phyloP scores from a whole-genome alignment of 1,284 basidiomycete species.

The Leccinum huronense region DNA sequence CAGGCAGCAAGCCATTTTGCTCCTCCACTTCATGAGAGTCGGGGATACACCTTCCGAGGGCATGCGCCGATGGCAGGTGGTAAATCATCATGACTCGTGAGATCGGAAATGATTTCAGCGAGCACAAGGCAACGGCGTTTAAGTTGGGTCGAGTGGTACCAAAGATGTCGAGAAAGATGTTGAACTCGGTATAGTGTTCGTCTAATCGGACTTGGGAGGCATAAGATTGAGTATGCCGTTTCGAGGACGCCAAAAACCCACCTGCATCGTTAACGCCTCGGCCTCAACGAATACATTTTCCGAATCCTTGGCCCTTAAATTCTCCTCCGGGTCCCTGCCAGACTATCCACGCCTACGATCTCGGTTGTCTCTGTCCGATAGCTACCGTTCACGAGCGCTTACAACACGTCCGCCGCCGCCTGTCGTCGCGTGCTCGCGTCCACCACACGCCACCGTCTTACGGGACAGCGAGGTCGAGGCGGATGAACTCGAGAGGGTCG shows the following conservation, averaged over 20 bases:
- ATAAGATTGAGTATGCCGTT: no score
- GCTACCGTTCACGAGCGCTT: slow-evolving; percentile 77
- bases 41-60: no score
- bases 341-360: slow-evolving; percentile 88
- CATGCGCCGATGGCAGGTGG: no score
- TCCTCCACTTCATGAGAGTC: no score
- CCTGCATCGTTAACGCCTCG: slow-evolving; percentile 80
- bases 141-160: no score
- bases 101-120: no score
- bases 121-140: no score
- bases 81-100: no score
- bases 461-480: slow-evolving; percentile 82
- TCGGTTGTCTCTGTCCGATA: slow-evolving; percentile 83
- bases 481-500: slow-evolving; percentile 94
- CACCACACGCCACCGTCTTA: slow-evolving; percentile 35
- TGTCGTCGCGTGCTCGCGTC: slow-evolving; percentile 73
- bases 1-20: no score
- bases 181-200: no score
- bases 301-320: slow-evolving; percentile 95
- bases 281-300: slow-evolving; percentile 92
- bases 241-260: slow-evolving; percentile 31
- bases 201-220: no score
- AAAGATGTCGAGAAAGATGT: no score
- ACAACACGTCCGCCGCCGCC: slow-evolving; percentile 90
- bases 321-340: slow-evolving; percentile 54